These are phyloP conservation scores for Chalaropsis ovoidea DNA, from an alignment of 2,329 filamentous ascomycete species.

Conservation along the genomic window DNA sequence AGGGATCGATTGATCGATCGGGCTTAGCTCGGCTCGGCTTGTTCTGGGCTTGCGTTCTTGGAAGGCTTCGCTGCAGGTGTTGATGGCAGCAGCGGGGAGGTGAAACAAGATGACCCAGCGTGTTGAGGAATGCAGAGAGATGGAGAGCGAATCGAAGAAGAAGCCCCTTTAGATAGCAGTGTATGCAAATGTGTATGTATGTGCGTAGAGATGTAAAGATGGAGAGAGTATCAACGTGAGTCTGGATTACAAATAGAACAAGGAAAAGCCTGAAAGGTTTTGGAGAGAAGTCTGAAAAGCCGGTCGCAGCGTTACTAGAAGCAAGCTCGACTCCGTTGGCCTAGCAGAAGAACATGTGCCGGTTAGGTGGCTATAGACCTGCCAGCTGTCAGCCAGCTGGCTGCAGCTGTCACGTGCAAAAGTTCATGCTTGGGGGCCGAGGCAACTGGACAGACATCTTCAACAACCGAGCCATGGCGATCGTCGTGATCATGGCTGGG, in stretches of 20 bases:
- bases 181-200: no score
- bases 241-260: conserved; percentile 3
- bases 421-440: background rate
- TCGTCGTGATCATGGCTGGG: background rate
- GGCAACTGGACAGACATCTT: background rate
- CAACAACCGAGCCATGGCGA: background rate
- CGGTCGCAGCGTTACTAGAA: background rate
- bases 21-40: background rate
- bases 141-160: background rate
- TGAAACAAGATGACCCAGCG: background rate
- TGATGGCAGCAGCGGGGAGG: background rate
- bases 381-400: background rate
- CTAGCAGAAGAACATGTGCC: conserved; percentile 7
- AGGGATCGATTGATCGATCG: background rate
- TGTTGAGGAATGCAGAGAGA: background rate
- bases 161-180: background rate
- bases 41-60: background rate
- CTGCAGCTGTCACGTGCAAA: background rate
- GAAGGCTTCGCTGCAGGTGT: background rate
- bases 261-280: background rate
- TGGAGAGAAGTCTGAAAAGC: background rate
- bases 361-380: background rate
- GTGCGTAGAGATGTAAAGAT: background rate
- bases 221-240: background rate
- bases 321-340: background rate